Evolutionary conservation across 164 flowering plant genomes (phyloP), one percentile per base, ranked within the genome.

Genomic region (Santalum album): DNA sequence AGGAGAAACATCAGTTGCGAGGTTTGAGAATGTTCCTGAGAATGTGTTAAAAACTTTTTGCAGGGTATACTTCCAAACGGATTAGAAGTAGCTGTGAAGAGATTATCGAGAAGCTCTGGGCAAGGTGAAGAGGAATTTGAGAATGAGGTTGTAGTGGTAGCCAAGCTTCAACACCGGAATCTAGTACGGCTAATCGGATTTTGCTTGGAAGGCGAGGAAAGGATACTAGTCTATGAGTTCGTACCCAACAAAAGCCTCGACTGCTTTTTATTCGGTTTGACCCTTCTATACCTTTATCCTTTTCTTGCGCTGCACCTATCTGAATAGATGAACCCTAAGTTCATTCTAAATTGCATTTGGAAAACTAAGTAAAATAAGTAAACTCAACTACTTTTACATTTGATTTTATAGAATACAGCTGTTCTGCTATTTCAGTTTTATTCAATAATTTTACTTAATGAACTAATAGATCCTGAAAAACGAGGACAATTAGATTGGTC

Each of bases 191-290:
- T 71, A 0, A 21, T 60, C 20, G 75, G 75, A 25, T 71, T 57
- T 56, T 71, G 66, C 60, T 38, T 64, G 57, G 64, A 64, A 40
- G 65, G 64, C 44, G 29, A 51, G 17, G 81, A 76, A 50, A 66
- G 51, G 51, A 53, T 76, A 21, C 72, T 76, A 6, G 25, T 75
- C 22, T 75, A 75, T 39, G 79, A 75, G 36, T 72, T 27, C 48
- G 64, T 75, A 18, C 65, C 72, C 7, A 75, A 75, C 59, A 56
- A 56, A 55, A 75, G 74, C 72, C 76, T 75, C 5, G 76, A 75
- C 57, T 51, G 63, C 44, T 63, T 67, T 15, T 50, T 76, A 18
- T 67, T 65, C 25, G 74, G 74, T 70, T 1, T 23, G 66, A 0
- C 17, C 15, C 4, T 16, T 23, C 12, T 42, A 5, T 4, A 6